phyloP scores from a whole-genome alignment of 2,329 filamentous ascomycete genomes.

The Whalleya microplaca region DNA sequence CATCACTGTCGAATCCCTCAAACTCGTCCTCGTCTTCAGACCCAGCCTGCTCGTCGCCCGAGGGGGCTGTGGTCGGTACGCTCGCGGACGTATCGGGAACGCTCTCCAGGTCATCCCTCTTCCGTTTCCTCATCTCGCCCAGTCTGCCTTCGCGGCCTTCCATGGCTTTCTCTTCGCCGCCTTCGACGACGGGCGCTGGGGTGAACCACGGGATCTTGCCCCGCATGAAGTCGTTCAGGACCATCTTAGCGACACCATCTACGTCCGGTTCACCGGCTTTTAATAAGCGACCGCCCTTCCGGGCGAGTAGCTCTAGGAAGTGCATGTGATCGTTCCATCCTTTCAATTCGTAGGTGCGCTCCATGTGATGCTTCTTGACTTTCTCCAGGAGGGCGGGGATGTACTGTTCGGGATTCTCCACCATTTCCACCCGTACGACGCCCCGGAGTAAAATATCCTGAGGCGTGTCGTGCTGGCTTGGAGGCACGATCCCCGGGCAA shows the following conservation, averaged over 20 bases:
- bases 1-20: slow-evolving; percentile 53
- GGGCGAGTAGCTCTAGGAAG: slow-evolving; percentile 84
- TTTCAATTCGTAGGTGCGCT: slow-evolving; percentile 88
- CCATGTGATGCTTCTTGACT: slow-evolving; percentile 85
- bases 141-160: slow-evolving; percentile 76
- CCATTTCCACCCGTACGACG: slow-evolving; percentile 92
- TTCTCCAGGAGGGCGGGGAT: slow-evolving; percentile 79
- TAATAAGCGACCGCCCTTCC: slow-evolving; percentile 83
- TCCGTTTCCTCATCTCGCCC: slow-evolving; percentile 86
- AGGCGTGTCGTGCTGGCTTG: slow-evolving; percentile 80
- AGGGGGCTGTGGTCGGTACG: slow-evolving; percentile 35
- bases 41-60: slow-evolving; percentile 30
- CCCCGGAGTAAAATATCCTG: slow-evolving; percentile 88
- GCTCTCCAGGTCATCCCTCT: slow-evolving; percentile 56
- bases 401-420: slow-evolving; percentile 95
- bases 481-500: slow-evolving; percentile 94
- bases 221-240: slow-evolving; percentile 92
- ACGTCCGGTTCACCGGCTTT: slow-evolving; percentile 94
- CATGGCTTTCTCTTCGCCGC: slow-evolving; percentile 55
- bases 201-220: slow-evolving; percentile 98
- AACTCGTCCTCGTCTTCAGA: slow-evolving; percentile 46
- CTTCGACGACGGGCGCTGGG: slow-evolving; percentile 67
- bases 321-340: slow-evolving; percentile 77
- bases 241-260: slow-evolving; percentile 94
- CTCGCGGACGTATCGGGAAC: slow-evolving; percentile 35